Percentiles rank a stretch among this genome's conserved stretches.
Conservation (phyloP, 176 grass and related monocot species). For the Echinochloa phyllopogon region DNA sequence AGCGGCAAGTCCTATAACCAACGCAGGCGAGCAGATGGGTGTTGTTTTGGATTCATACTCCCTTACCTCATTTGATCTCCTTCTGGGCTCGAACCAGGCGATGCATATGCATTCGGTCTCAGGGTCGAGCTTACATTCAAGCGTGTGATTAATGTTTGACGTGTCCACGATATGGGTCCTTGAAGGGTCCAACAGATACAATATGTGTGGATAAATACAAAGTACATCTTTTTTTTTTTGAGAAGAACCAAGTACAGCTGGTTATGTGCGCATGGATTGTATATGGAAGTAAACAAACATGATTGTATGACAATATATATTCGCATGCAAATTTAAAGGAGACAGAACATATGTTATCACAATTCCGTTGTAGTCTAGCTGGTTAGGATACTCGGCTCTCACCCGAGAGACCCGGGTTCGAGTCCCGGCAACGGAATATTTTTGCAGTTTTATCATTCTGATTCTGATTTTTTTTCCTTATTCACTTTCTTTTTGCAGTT, state of each 20-base stretch:
- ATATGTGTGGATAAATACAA: background rate
- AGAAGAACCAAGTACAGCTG: background rate
- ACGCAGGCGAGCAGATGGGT: conserved; percentile 61
- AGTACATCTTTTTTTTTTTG: background rate
- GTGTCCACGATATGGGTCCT: background rate
- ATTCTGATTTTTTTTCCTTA: background rate
- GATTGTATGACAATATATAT: no score
- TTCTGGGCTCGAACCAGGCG: conserved; percentile 24
- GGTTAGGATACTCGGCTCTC: conserved; percentile 99
- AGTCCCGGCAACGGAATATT: conserved; percentile 88
- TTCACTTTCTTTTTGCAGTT: background rate
- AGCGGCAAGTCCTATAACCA: conserved; percentile 54
- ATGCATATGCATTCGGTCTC: conserved; percentile 1
- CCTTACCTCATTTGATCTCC: conserved; percentile 82
- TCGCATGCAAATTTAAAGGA: no score
- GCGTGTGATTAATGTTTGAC: conserved; percentile 18
- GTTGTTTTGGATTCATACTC: conserved; percentile 63
- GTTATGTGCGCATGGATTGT: background rate
- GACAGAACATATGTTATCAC: accelerated
- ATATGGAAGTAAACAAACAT: background rate
- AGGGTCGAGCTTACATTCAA: conserved; percentile 31
- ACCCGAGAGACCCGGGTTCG: conserved; percentile 93
- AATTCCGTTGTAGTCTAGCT: conserved; percentile 33
- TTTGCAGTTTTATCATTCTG: background rate
- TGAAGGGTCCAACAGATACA: conserved; percentile 2